These are phyloP conservation scores for Pythium sp. DNA, from an alignment of 352 stramenopile species.

Conservation along the genomic window DNA sequence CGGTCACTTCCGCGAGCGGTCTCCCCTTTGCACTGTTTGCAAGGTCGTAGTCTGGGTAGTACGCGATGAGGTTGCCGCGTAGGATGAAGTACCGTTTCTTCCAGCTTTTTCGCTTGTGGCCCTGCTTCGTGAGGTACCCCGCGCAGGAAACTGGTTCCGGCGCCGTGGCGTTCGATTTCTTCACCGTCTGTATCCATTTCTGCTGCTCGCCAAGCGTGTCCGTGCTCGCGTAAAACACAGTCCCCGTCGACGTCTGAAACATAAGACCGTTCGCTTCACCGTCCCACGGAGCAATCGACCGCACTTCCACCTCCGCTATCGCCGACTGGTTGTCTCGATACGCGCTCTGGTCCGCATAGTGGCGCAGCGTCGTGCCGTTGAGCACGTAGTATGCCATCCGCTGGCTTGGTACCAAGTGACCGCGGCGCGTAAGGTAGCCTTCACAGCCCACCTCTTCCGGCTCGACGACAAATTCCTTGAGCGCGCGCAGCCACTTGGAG, in stretches of 20 bases:
- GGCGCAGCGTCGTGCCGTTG: conserved; percentile 74
- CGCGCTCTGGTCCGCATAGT: conserved; percentile 80
- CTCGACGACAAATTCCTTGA: conserved; percentile 85
- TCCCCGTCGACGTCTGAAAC: conserved; percentile 84
- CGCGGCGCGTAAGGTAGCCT: conserved; percentile 83
- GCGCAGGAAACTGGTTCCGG: conserved; percentile 78
- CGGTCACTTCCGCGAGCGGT: conserved; percentile 70
- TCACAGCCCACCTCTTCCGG: conserved; percentile 84
- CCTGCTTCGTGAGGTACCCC: conserved; percentile 87
- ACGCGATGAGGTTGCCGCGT: conserved; percentile 68
- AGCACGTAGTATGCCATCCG: conserved; percentile 86
- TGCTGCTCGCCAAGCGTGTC: conserved; percentile 77
- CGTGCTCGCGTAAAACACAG: conserved; percentile 81
- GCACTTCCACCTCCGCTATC: conserved; percentile 83
- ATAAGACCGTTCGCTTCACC: conserved; percentile 80
- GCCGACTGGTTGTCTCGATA: conserved; percentile 86
- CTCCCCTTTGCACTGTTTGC: conserved; percentile 80
- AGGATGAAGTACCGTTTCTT: conserved; percentile 90
- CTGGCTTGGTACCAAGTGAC: conserved; percentile 85
- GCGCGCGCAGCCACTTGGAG: conserved; percentile 72
- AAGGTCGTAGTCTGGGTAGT: conserved; percentile 87
- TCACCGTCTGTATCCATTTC: conserved; percentile 78
- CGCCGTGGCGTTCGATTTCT: conserved; percentile 62
- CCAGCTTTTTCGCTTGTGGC: conserved; percentile 90
- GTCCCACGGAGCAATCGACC: conserved; percentile 72